Percentiles rank a stretch among this genome's conserved stretches.
Evolutionary conservation across 495 filamentous ascomycete species (phyloP).

Genomic region (Delitschia confertaspora): DNA sequence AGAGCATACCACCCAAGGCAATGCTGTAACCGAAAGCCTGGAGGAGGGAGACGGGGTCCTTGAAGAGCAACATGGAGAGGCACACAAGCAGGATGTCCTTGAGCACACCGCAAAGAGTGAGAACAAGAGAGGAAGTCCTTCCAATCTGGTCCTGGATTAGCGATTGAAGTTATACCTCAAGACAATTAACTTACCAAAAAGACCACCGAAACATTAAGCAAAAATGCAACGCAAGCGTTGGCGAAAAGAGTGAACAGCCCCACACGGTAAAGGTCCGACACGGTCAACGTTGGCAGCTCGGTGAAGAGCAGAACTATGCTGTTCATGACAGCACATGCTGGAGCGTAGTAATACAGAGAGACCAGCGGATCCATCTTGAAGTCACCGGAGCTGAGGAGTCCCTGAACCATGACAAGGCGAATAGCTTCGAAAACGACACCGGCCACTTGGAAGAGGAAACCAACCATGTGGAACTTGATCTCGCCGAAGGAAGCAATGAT

Average conservation of each 20-base stretch:
- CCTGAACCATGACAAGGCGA: slow-evolving; percentile 85
- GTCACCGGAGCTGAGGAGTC: slow-evolving; percentile 76
- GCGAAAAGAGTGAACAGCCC: slow-evolving; percentile 65
- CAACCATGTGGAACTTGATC: slow-evolving; percentile 80
- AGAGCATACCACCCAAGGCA: slow-evolving; percentile 80
- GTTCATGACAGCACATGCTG: slow-evolving; percentile 88
- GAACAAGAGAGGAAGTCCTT: slow-evolving; percentile 90
- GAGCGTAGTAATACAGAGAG: slow-evolving; percentile 93
- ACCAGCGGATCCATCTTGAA: slow-evolving; percentile 98
- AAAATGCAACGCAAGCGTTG: slow-evolving; percentile 77
- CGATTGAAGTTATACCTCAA: not conserved
- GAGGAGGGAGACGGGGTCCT: slow-evolving; percentile 66
- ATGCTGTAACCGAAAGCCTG: slow-evolving; percentile 95
- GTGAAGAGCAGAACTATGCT: slow-evolving; percentile 65
- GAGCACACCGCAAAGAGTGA: slow-evolving; percentile 94
- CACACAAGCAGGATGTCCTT: slow-evolving; percentile 94
- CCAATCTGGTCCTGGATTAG: slow-evolving; percentile 59
- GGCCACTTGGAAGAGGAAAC: slow-evolving; percentile 76
- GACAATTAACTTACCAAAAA: slow-evolving; percentile 79
- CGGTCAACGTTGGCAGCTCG: slow-evolving; percentile 61
- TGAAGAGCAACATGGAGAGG: slow-evolving; percentile 84
- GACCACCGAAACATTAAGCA: slow-evolving; percentile 87
- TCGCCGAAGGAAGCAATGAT: slow-evolving; percentile 85
- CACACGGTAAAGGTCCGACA: slow-evolving; percentile 65
- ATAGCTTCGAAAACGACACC: slow-evolving; percentile 86